A percentile compares a stretch with the other conserved stretches of the same genome.
These are phyloP conservation scores for Emydomyces testavorans DNA, from an alignment of 2,329 filamentous ascomycete genomes.

Conservation along the genomic window DNA sequence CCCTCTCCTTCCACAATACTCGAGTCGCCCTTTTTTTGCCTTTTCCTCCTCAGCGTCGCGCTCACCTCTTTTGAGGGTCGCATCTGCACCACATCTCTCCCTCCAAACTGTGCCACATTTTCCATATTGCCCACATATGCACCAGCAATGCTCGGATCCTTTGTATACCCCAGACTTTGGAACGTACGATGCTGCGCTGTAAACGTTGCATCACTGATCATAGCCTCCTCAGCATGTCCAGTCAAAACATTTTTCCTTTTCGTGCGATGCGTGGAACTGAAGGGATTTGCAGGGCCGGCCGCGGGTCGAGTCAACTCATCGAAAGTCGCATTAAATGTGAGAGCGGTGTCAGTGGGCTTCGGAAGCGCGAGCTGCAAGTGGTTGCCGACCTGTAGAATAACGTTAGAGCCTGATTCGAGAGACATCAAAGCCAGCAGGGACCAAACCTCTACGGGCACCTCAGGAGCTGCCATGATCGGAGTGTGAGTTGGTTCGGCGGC, in stretches of 20 bases:
- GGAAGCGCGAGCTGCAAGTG: constrained; percentile 42
- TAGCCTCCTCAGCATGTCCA: constrained; percentile 76
- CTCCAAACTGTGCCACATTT: constrained; percentile 35
- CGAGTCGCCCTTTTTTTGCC: constrained; percentile 76
- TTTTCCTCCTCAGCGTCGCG: constrained; percentile 54
- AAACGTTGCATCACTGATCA: constrained; percentile 83
- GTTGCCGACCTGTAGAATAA: constrained; percentile 35
- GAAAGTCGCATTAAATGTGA: constrained; percentile 51
- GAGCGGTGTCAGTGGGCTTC: constrained; percentile 40
- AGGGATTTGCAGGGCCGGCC: constrained; percentile 63
- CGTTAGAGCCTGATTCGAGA: constrained; percentile 6
- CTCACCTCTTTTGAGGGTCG: constrained; percentile 59
- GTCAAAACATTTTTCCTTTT: constrained; percentile 78
- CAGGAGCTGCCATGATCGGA: constrained; percentile 39
- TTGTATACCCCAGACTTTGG: constrained; percentile 50
- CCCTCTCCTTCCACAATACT: constrained; percentile 74
- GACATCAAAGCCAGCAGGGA: too few species aligned
- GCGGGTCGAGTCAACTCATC: constrained; percentile 56
- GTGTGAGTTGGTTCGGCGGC: constrained; percentile 19
- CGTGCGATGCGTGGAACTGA: constrained; percentile 50
- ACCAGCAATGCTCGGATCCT: constrained; percentile 36
- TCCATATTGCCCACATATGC: constrained; percentile 40
- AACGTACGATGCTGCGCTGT: constrained; percentile 75
- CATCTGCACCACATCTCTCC: constrained; percentile 44
- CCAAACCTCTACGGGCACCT: constrained; percentile 48